Percentiles rank a stretch among this genome's conserved stretches.
phyloP scores from a whole-genome alignment of 2,329 filamentous ascomycete genomes.

The Colletotrichum tropicale region DNA sequence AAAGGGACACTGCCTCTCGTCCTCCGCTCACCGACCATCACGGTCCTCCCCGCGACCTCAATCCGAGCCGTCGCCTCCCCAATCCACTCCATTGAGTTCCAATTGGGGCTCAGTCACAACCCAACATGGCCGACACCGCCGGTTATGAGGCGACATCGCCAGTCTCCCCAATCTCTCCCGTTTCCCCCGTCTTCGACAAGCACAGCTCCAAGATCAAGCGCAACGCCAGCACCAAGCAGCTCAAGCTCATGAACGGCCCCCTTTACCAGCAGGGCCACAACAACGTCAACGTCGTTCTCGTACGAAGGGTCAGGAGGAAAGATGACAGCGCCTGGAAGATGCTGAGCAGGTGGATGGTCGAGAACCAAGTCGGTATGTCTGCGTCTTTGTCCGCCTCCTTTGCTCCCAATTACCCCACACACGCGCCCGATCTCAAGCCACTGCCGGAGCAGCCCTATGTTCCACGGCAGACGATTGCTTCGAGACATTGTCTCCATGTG shows the following conservation, averaged over 20 bases:
- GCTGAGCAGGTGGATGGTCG: constrained; percentile 72
- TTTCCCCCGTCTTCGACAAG: not conserved
- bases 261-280: constrained; percentile 60
- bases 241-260: constrained; percentile 56
- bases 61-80: not conserved
- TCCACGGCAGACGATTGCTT: not conserved
- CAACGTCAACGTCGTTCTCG: constrained; percentile 54
- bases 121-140: constrained; percentile 15
- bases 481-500: not conserved
- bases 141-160: constrained; percentile 8
- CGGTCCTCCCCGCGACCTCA: not conserved
- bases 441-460: not conserved
- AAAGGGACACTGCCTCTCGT: not conserved
- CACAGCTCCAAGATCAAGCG: constrained; percentile 1
- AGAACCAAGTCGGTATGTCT: constrained; percentile 78
- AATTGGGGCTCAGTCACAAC: constrained; percentile 6
- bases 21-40: not conserved
- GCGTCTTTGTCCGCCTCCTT: not conserved
- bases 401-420: not conserved
- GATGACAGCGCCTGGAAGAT: constrained; percentile 65
- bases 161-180: not conserved
- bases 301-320: constrained; percentile 64
- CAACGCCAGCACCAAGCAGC: constrained; percentile 20
- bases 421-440: not conserved
- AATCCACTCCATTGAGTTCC: constrained; percentile 3